A percentile compares a stretch with the other conserved stretches of the same genome.
phyloP scores from a whole-genome alignment of 108 stramenopile genomes.

The Nannochloropsis granulata region DNA sequence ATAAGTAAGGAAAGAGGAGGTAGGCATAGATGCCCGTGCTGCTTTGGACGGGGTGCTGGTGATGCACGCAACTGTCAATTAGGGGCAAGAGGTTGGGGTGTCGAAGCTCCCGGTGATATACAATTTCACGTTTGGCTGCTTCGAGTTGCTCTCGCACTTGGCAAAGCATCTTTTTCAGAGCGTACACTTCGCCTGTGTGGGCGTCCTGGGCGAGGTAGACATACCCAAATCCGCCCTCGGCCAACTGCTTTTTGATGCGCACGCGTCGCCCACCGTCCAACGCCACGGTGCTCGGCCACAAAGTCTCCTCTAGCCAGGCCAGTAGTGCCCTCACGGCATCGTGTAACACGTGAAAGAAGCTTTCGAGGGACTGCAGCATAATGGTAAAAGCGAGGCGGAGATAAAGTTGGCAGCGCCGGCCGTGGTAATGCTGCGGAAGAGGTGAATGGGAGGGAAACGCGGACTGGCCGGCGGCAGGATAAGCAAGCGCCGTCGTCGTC shows the following conservation, averaged over 20 bases:
- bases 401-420: too few relatives aligned
- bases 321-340: background rate
- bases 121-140: slow-evolving; percentile 16
- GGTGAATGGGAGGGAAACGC: too few relatives aligned
- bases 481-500: too few relatives aligned
- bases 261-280: background rate
- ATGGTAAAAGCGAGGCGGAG: background rate
- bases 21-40: slow-evolving; percentile 10
- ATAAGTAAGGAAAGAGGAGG: slow-evolving; percentile 15
- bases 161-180: slow-evolving; percentile 25
- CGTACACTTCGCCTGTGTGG: slow-evolving; percentile 11
- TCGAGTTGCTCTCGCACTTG: slow-evolving; percentile 16
- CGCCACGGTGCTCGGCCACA: background rate
- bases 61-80: background rate
- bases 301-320: background rate
- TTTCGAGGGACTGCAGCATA: background rate
- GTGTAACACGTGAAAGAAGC: background rate
- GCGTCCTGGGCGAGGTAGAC: slow-evolving; percentile 15
- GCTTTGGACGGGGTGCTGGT: slow-evolving; percentile 11
- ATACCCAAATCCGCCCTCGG: slow-evolving; percentile 28
- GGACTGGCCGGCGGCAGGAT: too few relatives aligned
- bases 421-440: too few relatives aligned
- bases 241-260: background rate
- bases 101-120: slow-evolving; percentile 7
- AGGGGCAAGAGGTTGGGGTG: slow-evolving; percentile 33